Evolutionary conservation across 148 eudicot species (phyloP).

Genomic region (Simmondsia chinensis): DNA sequence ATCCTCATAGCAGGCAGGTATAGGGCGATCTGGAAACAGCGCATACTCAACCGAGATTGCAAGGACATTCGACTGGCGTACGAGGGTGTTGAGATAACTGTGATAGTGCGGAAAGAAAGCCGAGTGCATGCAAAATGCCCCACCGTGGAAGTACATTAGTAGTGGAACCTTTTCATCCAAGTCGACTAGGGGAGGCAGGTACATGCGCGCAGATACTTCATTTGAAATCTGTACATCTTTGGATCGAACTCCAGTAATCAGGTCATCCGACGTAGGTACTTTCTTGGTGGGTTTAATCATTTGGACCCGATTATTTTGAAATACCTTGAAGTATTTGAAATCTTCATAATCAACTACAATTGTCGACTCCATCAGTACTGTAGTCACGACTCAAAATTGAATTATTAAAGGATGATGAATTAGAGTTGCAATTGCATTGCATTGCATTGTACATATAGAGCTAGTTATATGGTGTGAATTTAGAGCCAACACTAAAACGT

Average conservation of each 20-base stretch:
- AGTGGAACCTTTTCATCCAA: too few species aligned
- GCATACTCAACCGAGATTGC: slow-evolving; percentile 25
- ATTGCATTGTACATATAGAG: too few species aligned
- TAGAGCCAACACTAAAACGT: too few species aligned
- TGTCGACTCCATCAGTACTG: too few species aligned
- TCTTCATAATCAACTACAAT: too few species aligned
- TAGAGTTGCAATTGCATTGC: too few species aligned
- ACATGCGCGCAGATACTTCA: slow-evolving; percentile 16
- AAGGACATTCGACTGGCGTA: slow-evolving; percentile 8
- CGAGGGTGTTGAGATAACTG: slow-evolving; percentile 4
- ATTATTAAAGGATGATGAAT: too few species aligned
- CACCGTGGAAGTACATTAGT: slow-evolving; percentile 37
- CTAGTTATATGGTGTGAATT: too few species aligned
- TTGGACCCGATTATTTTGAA: slow-evolving; percentile 25
- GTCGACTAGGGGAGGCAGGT: slow-evolving; percentile 13
- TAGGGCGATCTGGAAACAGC: slow-evolving; percentile 10
- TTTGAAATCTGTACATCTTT: slow-evolving; percentile 18
- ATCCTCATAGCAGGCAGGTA: slow-evolving; percentile 25
- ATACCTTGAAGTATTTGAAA: slow-evolving; percentile 34
- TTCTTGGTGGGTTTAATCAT: not conserved
- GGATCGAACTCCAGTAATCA: slow-evolving; percentile 12
- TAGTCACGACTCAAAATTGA: too few species aligned
- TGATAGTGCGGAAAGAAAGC: slow-evolving; percentile 19
- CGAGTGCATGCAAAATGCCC: slow-evolving; percentile 22
- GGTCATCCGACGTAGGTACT: slow-evolving; percentile 19